Evolutionary conservation across 2,329 filamentous ascomycete genomes (phyloP).

Genomic region (Penicillium vulpinum): DNA sequence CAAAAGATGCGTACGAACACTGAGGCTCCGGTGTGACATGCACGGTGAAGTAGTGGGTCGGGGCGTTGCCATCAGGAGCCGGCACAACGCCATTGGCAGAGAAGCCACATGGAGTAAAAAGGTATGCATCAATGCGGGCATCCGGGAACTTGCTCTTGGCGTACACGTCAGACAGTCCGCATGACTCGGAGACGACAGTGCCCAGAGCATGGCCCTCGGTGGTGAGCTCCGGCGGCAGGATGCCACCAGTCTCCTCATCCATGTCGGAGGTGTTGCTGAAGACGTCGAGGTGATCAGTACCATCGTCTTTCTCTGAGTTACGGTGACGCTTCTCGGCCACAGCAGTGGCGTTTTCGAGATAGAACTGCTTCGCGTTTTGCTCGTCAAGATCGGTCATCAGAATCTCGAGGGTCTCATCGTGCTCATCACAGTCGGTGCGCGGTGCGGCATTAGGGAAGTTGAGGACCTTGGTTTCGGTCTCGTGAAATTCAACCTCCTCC

Average conservation of each 20-base stretch:
- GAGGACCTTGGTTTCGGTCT: constrained; percentile 62
- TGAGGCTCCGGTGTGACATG: constrained; percentile 97
- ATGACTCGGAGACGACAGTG: constrained; percentile 85
- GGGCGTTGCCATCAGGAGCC: constrained; percentile 60
- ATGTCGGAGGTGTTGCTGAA: constrained; percentile 73
- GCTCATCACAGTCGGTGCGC: constrained; percentile 35
- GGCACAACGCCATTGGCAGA: constrained; percentile 96
- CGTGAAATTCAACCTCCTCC: constrained; percentile 48
- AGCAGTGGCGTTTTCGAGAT: constrained; percentile 79
- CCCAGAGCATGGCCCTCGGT: constrained; percentile 94
- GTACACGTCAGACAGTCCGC: constrained; percentile 86
- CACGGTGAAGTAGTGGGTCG: constrained; percentile 93
- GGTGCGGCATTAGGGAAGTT: constrained; percentile 49
- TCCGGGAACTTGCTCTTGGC: constrained; percentile 84
- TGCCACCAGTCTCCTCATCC: constrained; percentile 52
- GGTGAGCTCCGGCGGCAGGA: constrained; percentile 71
- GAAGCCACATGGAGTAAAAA: constrained; percentile 95
- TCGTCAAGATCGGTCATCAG: constrained; percentile 69
- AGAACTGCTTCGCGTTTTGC: constrained; percentile 67
- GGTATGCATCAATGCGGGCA: constrained; percentile 89
- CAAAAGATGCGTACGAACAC: constrained; percentile 96
- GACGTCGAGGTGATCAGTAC: constrained; percentile 64
- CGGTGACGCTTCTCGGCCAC: constrained; percentile 81
- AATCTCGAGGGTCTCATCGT: constrained; percentile 59
- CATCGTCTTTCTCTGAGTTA: constrained; percentile 64